Evolutionary conservation across 164 flowering plant genomes (phyloP).

Genomic region (Aristolochia fimbriata): DNA sequence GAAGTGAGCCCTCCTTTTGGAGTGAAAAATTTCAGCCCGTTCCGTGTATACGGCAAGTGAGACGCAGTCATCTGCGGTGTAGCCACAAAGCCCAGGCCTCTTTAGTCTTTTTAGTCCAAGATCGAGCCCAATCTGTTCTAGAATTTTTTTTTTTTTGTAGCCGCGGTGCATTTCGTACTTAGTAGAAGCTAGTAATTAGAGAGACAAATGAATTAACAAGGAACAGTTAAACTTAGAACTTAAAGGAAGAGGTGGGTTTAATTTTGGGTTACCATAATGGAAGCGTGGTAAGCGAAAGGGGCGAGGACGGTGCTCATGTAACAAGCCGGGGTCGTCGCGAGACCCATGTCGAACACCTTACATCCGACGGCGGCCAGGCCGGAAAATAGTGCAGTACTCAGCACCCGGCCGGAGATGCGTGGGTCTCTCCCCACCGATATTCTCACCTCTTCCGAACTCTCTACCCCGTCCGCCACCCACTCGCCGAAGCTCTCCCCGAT

Average conservation of each 20-base stretch:
- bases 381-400: conserved; percentile 59
- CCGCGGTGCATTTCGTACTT: too few species aligned
- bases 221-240: too few species aligned
- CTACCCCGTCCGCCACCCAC: conserved; percentile 47
- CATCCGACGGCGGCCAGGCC: conserved; percentile 78
- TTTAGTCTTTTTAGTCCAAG: too few species aligned
- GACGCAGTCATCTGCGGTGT: conserved; percentile 80
- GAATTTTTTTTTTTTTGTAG: too few species aligned
- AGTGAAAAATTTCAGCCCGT: conserved; percentile 86
- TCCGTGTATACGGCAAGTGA: conserved; percentile 78
- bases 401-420: conserved; percentile 41
- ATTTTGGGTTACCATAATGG: conserved; percentile 54
- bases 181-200: too few species aligned
- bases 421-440: conserved; percentile 84
- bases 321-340: conserved; percentile 96
- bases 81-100: too few species aligned
- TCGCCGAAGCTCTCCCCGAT: conserved; percentile 85
- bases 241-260: neutral
- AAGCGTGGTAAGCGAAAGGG: conserved; percentile 70
- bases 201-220: neutral
- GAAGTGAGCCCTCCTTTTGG: conserved; percentile 71
- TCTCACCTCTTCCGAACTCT: conserved; percentile 26
- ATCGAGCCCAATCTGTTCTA: too few species aligned
- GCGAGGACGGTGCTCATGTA: conserved; percentile 91
- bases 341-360: conserved; percentile 67